Evolutionary conservation across 371 early-diverging fungal species (phyloP).

Genomic region (Actinomortierella ambigua): DNA sequence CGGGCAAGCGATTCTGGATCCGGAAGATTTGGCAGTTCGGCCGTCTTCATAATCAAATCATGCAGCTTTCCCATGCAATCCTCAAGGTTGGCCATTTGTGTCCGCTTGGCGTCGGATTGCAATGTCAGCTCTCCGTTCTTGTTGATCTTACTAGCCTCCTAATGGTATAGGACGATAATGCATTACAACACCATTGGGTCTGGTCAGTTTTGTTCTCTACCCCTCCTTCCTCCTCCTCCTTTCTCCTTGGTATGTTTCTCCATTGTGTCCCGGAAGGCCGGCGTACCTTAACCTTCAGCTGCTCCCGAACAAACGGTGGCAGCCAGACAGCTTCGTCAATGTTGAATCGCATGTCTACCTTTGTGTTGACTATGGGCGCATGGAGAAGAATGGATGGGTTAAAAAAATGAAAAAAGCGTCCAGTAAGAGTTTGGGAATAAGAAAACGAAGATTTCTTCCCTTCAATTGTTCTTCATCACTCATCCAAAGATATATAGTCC

Average conservation of each 20-base stretch:
- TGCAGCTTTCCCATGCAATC: constrained; percentile 82
- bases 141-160: constrained; percentile 66
- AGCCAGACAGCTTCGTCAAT: constrained; percentile 77
- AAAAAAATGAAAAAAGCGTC: background rate
- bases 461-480: too few species aligned
- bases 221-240: background rate
- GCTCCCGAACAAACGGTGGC: constrained; percentile 69
- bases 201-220: background rate
- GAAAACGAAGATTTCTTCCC: too few species aligned
- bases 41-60: constrained; percentile 65
- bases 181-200: background rate
- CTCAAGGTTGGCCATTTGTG: constrained; percentile 79
- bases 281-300: constrained; percentile 47
- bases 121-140: constrained; percentile 77
- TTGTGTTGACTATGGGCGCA: constrained; percentile 72
- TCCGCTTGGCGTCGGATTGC: constrained; percentile 79
- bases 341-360: constrained; percentile 79
- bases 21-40: constrained; percentile 74
- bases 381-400: background rate
- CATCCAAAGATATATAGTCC: too few species aligned
- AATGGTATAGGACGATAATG: constrained; percentile 17
- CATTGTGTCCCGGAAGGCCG: too few species aligned
- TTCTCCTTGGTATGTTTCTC: background rate
- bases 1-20: constrained; percentile 64
- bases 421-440: too few species aligned